Evolutionary conservation across 352 stramenopile genomes (phyloP).

Genomic region (Phytophthora citricola): DNA sequence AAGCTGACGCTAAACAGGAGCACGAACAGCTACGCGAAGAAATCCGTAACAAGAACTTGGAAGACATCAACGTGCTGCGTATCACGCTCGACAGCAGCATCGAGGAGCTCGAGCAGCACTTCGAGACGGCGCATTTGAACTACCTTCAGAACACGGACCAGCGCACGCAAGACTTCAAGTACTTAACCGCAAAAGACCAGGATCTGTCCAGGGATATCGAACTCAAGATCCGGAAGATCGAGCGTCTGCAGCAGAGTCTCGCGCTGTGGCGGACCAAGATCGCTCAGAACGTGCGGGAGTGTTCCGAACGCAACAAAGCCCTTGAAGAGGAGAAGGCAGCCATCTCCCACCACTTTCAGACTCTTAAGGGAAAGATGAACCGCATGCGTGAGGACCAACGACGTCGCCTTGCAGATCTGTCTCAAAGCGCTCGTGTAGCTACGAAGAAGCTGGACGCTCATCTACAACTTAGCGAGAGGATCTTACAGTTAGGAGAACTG

Average conservation of each 20-base stretch:
- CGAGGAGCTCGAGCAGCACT: constrained; percentile 95
- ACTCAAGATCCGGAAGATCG: constrained; percentile 94
- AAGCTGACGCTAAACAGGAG: constrained; percentile 76
- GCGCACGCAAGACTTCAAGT: constrained; percentile 94
- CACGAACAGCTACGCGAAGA: constrained; percentile 93
- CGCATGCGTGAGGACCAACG: constrained; percentile 87
- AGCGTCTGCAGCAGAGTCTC: constrained; percentile 90
- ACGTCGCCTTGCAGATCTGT: constrained; percentile 80
- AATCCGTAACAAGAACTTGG: constrained; percentile 95
- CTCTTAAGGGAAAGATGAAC: constrained; percentile 93
- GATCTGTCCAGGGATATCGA: constrained; percentile 94
- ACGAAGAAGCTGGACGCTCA: constrained; percentile 78
- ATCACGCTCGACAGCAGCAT: constrained; percentile 94
- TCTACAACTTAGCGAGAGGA: constrained; percentile 78
- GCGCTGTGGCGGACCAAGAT: constrained; percentile 93
- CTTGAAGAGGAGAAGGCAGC: constrained; percentile 92
- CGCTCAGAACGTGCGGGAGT: constrained; percentile 91
- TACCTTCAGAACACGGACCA: constrained; percentile 95
- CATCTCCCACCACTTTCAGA: constrained; percentile 84
- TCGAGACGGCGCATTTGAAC: constrained; percentile 92
- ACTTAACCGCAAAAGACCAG: constrained; percentile 92
- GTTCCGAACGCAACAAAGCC: constrained; percentile 86
- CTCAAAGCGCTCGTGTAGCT: constrained; percentile 77
- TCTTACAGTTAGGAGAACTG: constrained; percentile 91
- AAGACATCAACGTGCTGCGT: constrained; percentile 94